Percentiles rank a stretch among this genome's conserved stretches.
phyloP scores from a whole-genome alignment of 2,329 filamentous ascomycete species.

The Diaporthe ampelina region DNA sequence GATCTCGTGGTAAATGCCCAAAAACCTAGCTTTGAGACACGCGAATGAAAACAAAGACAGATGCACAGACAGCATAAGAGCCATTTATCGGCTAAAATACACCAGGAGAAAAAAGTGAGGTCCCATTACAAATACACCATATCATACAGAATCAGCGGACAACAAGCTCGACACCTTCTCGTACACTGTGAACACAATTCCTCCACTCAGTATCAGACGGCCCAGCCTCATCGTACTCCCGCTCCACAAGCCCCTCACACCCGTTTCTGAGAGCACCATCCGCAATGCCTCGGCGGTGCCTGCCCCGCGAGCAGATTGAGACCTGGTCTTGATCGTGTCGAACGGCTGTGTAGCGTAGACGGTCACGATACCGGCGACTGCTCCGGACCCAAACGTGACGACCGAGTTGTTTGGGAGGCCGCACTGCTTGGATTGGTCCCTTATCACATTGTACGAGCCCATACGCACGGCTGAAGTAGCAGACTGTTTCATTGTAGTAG shows the following conservation, averaged over 20 bases:
- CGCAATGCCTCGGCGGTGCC: conserved; percentile 69
- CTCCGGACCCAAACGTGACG: conserved; percentile 43
- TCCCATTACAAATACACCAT: too few relatives aligned
- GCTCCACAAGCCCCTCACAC: conserved; percentile 74
- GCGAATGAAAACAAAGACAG: too few relatives aligned
- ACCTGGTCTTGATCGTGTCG: conserved; percentile 74
- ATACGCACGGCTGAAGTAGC: conserved; percentile 62
- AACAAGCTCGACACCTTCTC: conserved; percentile 60
- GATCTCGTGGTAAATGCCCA: too few relatives aligned
- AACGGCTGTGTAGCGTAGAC: conserved; percentile 73
- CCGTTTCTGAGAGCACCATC: conserved; percentile 68
- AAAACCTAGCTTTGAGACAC: too few relatives aligned
- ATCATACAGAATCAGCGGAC: neutral
- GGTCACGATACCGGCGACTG: conserved; percentile 71
- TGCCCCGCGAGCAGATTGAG: conserved; percentile 70
- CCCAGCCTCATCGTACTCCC: conserved; percentile 78
- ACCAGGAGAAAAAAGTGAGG: too few relatives aligned
- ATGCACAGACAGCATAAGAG: too few relatives aligned
- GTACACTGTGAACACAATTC: conserved; percentile 75
- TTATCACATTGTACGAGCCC: conserved; percentile 63
- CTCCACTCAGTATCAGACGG: conserved; percentile 74
- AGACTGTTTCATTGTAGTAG: conserved; percentile 63
- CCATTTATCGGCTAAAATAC: too few relatives aligned
- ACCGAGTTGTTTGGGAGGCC: conserved; percentile 42
- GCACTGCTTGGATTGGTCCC: conserved; percentile 49